Percentiles rank a stretch among this genome's conserved stretches.
These are phyloP conservation scores for Solanum verrucosum DNA, from an alignment of 257 asterid species.

Conservation along the genomic window DNA sequence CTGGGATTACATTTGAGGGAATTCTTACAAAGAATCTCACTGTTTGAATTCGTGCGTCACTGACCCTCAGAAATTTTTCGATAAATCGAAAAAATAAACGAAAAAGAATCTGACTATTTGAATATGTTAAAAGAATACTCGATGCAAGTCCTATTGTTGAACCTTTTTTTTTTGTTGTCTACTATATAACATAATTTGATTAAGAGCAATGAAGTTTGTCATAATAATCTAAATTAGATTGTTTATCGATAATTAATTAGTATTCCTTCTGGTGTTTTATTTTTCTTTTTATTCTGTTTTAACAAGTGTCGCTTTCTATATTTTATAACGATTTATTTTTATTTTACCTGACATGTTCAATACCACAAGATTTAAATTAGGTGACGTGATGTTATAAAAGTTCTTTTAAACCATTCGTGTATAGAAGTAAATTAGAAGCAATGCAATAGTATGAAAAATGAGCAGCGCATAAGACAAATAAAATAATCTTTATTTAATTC, in stretches of 20 bases:
- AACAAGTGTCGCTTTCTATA: too few species aligned
- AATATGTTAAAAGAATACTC: neutral
- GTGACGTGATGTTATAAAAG: neutral
- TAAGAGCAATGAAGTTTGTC: neutral
- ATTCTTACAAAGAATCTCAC: constrained; percentile 67
- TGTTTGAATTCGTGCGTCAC: neutral
- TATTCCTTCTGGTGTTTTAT: neutral
- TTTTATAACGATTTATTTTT: neutral
- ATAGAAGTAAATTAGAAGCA: neutral
- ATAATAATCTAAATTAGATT: neutral
- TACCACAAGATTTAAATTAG: neutral
- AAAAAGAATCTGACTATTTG: constrained; percentile 12
- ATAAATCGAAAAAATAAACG: neutral
- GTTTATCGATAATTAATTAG: neutral
- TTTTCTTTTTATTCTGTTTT: too few species aligned
- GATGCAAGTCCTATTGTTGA: neutral
- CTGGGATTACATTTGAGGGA: constrained; percentile 94
- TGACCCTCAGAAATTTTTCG: neutral
- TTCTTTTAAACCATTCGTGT: neutral
- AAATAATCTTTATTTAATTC: neutral
- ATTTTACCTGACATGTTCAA: neutral
- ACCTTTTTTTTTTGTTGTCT: neutral
- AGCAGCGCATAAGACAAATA: neutral
- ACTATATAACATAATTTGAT: neutral
- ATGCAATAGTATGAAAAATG: neutral